Conservation (phyloP, 768 basidiomycete genomes). For the Krasilnikovozyma curviuscula region DNA sequence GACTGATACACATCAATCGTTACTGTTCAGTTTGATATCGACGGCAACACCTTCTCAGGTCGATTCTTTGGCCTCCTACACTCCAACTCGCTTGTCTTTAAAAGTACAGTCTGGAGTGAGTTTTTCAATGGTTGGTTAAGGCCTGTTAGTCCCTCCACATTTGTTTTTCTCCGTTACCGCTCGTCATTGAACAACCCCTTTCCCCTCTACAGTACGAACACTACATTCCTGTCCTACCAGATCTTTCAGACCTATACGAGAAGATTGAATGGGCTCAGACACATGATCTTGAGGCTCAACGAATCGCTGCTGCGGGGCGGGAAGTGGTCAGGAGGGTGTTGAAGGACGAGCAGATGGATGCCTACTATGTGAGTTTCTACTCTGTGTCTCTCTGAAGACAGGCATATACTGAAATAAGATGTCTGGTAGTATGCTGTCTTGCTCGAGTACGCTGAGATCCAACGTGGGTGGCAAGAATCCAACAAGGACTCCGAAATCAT, state of each 20-base stretch:
- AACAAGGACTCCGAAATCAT: too few species aligned
- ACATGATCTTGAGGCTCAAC: background rate
- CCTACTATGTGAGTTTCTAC: background rate
- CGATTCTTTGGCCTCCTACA: background rate
- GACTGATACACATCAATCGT: background rate
- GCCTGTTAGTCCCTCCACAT: too few species aligned
- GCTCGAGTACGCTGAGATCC: background rate
- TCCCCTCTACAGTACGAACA: background rate
- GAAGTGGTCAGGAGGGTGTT: background rate
- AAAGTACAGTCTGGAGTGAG: background rate
- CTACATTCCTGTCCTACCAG: background rate
- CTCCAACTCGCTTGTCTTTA: background rate
- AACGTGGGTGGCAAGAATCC: background rate
- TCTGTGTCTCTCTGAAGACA: too few species aligned
- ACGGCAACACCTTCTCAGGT: background rate
- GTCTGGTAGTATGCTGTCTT: too few species aligned
- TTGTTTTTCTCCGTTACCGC: background rate
- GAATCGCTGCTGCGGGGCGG: background rate
- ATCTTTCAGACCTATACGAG: background rate
- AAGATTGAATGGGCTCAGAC: background rate
- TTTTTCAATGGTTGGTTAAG: background rate
- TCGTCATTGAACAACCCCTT: background rate
- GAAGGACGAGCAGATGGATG: background rate
- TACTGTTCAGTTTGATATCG: background rate
- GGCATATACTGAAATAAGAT: too few species aligned